These are phyloP conservation scores for Penicillium corylophilum DNA, from an alignment of 2,329 filamentous ascomycete species.

Conservation along the genomic window DNA sequence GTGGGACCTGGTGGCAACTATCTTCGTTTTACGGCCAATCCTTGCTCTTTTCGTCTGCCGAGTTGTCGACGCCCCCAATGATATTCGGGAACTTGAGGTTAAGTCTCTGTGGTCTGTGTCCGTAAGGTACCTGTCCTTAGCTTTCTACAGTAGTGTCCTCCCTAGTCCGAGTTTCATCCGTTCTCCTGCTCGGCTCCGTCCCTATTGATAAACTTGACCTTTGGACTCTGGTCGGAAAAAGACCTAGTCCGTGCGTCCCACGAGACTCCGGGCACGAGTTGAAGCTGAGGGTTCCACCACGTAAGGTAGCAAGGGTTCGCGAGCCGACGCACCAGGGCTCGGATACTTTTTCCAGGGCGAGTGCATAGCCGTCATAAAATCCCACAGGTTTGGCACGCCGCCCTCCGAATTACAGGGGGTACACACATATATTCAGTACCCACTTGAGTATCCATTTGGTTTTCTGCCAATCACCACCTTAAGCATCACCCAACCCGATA, in stretches of 20 bases:
- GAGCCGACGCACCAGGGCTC: neutral
- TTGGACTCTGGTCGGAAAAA: neutral
- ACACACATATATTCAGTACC: too few relatives aligned
- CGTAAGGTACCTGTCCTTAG: neutral
- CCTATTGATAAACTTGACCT: neutral
- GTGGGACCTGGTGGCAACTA: slow-evolving; percentile 15
- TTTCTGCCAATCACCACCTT: too few relatives aligned
- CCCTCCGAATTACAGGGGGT: too few relatives aligned
- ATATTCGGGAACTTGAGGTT: neutral
- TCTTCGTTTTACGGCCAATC: neutral
- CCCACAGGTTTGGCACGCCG: slow-evolving; percentile 2
- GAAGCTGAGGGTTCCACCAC: neutral
- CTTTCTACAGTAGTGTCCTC: neutral
- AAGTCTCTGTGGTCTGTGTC: neutral
- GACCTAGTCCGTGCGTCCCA: neutral
- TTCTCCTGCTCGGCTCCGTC: neutral
- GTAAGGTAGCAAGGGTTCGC: neutral
- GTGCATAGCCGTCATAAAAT: neutral
- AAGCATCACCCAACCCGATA: too few relatives aligned
- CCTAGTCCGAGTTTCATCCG: slow-evolving; percentile 9
- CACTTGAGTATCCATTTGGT: too few relatives aligned
- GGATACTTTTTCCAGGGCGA: slow-evolving; percentile 1
- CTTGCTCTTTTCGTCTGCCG: neutral
- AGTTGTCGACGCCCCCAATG: neutral
- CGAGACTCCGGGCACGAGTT: neutral